Percentiles rank a stretch among this genome's conserved stretches.
Evolutionary conservation across 2,329 filamentous ascomycete genomes (phyloP).

Genomic region (Aspergillus chevalieri): DNA sequence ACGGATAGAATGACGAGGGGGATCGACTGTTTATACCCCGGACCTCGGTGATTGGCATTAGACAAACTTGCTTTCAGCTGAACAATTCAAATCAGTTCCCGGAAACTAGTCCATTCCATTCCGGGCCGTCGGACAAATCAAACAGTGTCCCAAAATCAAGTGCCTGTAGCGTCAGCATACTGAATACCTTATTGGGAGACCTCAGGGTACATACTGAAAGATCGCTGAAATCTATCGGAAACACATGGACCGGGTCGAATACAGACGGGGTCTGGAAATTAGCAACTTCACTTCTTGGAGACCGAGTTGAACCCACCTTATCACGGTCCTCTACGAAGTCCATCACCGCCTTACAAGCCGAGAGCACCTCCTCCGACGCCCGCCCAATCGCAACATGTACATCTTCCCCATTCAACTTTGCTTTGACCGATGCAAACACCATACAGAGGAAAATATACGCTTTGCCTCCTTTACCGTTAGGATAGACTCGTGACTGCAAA

Average conservation of each 20-base stretch:
- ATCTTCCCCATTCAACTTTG: slow-evolving; percentile 26
- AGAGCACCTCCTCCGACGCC: slow-evolving; percentile 15
- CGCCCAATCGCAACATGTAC: slow-evolving; percentile 19
- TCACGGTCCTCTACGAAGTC: slow-evolving; percentile 1
- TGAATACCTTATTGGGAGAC: neutral
- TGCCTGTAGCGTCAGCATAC: slow-evolving; percentile 17
- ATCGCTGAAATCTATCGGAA: slow-evolving; percentile 13
- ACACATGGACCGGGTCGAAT: slow-evolving; percentile 5
- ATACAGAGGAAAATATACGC: slow-evolving; percentile 25
- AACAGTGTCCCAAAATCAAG: slow-evolving; percentile 27
- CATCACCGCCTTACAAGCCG: slow-evolving; percentile 18
- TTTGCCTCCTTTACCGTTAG: slow-evolving; percentile 23
- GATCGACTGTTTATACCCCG: neutral
- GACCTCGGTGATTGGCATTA: neutral
- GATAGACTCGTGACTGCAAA: slow-evolving; percentile 21
- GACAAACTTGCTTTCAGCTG: neutral
- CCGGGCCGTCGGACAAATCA: slow-evolving; percentile 17
- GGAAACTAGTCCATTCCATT: neutral
- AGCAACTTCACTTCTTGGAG: no score
- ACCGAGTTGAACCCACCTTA: neutral
- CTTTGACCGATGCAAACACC: slow-evolving; percentile 25
- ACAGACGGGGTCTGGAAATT: neutral
- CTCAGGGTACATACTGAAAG: neutral
- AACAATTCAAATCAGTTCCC: neutral
- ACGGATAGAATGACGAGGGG: neutral